phyloP scores from a whole-genome alignment of 768 basidiomycete genomes.

The Phylloporus arenicola region DNA sequence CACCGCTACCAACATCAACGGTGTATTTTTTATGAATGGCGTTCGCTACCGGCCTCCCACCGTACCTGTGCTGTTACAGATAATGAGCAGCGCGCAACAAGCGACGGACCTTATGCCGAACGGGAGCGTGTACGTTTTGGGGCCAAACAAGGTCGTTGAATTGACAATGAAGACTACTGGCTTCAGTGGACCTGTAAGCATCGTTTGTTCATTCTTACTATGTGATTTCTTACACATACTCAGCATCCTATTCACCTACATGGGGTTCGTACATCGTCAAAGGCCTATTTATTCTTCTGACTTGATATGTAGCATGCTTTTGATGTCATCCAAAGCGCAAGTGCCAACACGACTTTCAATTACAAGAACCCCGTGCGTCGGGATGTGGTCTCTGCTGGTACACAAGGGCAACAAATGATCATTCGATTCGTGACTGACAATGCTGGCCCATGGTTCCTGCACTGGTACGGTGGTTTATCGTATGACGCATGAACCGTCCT shows the following conservation, averaged over 20 bases:
- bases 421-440: conserved; percentile 61
- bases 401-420: conserved; percentile 38
- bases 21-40: conserved; percentile 14
- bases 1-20: conserved; percentile 1
- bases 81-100: conserved; percentile 36
- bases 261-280: conserved; percentile 15
- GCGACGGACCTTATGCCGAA: conserved; percentile 26
- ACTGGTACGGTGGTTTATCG: conserved; percentile 25
- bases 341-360: conserved; percentile 21
- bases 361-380: conserved; percentile 35
- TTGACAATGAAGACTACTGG: conserved; percentile 11
- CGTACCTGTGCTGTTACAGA: conserved; percentile 41
- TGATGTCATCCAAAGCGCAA: conserved; percentile 31
- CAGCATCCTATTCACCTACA: conserved; percentile 30
- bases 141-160: conserved; percentile 27
- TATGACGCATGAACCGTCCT: background rate
- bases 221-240: background rate
- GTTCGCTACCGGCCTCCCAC: conserved; percentile 24
- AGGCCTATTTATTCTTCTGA: background rate
- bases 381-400: conserved; percentile 26
- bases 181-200: conserved; percentile 22
- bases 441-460: conserved; percentile 52
- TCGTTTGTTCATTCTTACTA: background rate
- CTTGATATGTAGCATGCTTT: conserved; percentile 29
- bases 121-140: conserved; percentile 21